Conservation (phyloP, 257 asterid genomes). For the Gynochthodes officinalis region DNA sequence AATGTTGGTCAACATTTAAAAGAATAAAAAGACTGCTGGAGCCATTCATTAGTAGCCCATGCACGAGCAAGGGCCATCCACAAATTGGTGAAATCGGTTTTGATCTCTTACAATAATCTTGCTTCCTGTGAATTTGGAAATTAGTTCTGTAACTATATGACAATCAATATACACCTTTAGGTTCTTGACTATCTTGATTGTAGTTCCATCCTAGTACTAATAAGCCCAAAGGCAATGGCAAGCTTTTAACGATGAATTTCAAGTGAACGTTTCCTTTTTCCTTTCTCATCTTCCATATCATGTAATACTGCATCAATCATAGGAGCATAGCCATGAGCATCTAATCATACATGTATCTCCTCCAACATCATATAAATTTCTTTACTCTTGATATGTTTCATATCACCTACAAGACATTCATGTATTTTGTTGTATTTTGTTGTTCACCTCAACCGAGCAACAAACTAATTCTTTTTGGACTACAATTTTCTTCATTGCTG, state of each 20-base stretch:
- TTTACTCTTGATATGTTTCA: constrained; percentile 20
- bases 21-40: no score
- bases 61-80: constrained; percentile 24
- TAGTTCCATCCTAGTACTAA: constrained; percentile 27
- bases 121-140: constrained; percentile 26
- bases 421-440: constrained; percentile 22
- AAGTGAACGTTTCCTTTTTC: constrained; percentile 18
- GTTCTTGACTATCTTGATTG: constrained; percentile 27
- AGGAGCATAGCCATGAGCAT: constrained; percentile 17
- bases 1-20: no score
- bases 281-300: constrained; percentile 15
- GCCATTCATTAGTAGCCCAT: constrained; percentile 22
- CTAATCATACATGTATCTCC: constrained; percentile 18
- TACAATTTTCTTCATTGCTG: constrained; percentile 21
- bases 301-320: constrained; percentile 20
- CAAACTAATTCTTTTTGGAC: constrained; percentile 28
- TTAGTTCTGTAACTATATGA: constrained; percentile 26
- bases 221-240: constrained; percentile 27
- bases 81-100: constrained; percentile 26
- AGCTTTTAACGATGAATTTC: constrained; percentile 28
- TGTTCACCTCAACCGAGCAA: constrained; percentile 28
- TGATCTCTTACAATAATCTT: constrained; percentile 25
- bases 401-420: constrained; percentile 25
- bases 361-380: constrained; percentile 26
- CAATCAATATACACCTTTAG: constrained; percentile 28